Percentiles rank a stretch among this genome's conserved stretches.
These are phyloP conservation scores for Microsporum canis DNA, from an alignment of 2,329 filamentous ascomycete species.

Conservation along the genomic window DNA sequence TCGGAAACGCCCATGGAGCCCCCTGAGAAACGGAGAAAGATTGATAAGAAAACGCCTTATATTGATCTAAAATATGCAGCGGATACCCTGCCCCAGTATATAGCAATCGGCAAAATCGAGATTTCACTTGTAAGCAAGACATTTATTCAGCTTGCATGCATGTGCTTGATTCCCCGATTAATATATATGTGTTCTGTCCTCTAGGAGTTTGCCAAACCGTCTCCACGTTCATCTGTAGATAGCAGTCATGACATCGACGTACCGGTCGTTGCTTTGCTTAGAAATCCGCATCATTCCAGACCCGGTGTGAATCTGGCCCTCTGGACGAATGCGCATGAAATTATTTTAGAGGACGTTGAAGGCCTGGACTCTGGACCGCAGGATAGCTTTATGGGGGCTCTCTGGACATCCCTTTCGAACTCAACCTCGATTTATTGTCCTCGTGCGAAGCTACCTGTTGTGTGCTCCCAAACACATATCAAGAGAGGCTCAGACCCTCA, in stretches of 20 bases:
- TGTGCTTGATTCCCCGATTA: not conserved
- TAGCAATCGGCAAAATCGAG: not conserved
- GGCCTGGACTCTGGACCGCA: not conserved
- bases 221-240: not conserved
- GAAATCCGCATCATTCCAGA: not conserved
- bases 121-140: not conserved
- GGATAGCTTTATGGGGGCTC: not conserved
- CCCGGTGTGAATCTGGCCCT: not conserved
- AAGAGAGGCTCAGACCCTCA: conserved; percentile 12
- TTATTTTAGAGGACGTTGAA: not conserved
- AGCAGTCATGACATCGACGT: not conserved
- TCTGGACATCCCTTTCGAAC: not conserved
- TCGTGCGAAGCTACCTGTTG: conserved; percentile 12
- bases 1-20: not conserved
- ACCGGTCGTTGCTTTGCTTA: not conserved
- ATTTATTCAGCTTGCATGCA: not conserved
- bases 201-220: not conserved
- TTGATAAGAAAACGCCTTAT: not conserved
- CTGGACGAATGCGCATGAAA: not conserved
- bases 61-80: not conserved
- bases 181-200: not conserved
- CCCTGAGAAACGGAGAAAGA: not conserved
- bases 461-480: conserved; percentile 24
- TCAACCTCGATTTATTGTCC: not conserved
- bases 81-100: not conserved